phyloP scores from a whole-genome alignment of 2,329 filamentous ascomycete genomes.

The Arthrobotrys entomopaga region DNA sequence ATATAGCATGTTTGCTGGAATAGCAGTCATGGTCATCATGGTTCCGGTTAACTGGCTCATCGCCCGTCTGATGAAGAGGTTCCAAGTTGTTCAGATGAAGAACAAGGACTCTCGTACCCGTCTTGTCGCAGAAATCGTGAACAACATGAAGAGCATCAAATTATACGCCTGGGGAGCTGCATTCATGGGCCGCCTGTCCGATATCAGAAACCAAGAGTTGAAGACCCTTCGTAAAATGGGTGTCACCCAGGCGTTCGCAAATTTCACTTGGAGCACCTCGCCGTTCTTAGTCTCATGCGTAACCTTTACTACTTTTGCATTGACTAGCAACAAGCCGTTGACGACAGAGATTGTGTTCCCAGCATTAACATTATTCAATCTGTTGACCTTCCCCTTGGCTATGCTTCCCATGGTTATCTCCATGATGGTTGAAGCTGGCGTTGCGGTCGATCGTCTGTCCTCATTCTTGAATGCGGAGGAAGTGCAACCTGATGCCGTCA shows the following conservation, averaged over 20 bases:
- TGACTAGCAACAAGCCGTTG: constrained; percentile 81
- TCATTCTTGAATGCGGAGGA: constrained; percentile 88
- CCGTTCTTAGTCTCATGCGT: constrained; percentile 97
- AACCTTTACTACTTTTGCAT: constrained; percentile 92
- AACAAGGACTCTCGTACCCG: constrained; percentile 95
- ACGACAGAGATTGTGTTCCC: constrained; percentile 97
- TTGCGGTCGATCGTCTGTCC: constrained; percentile 86
- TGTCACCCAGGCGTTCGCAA: constrained; percentile 90
- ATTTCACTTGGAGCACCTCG: constrained; percentile 97
- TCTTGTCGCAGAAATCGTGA: constrained; percentile 95
- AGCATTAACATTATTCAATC: constrained; percentile 89
- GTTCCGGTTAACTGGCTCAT: constrained; percentile 94
- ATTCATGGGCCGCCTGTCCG: constrained; percentile 97
- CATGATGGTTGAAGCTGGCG: constrained; percentile 92
- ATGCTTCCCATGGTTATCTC: constrained; percentile 98
- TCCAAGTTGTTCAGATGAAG: constrained; percentile 98
- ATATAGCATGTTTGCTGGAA: constrained; percentile 92
- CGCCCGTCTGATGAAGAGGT: constrained; percentile 88
- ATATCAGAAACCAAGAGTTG: constrained; percentile 91
- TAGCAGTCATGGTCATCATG: constrained; percentile 96
- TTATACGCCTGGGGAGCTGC: constrained; percentile 96
- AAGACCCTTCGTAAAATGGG: constrained; percentile 97
- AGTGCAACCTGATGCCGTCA: constrained; percentile 84
- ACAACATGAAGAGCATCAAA: constrained; percentile 99
- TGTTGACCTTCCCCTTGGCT: constrained; percentile 92